These are phyloP conservation scores for Leishmania arabica DNA, from an alignment of 208 protist genomes.

Conservation along the genomic window DNA sequence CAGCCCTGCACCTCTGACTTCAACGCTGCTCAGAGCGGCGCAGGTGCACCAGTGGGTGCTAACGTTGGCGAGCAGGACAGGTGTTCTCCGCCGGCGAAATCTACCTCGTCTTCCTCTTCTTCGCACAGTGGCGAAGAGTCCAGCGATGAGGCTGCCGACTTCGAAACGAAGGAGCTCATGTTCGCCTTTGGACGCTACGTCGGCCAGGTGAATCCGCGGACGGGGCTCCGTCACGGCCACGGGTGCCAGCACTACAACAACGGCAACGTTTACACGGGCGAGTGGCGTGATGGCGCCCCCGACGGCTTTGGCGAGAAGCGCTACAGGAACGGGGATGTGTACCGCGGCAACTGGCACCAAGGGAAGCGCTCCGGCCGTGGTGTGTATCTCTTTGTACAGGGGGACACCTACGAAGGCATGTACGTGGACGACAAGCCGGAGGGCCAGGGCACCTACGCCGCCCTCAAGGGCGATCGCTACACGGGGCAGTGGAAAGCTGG, in stretches of 20 bases:
- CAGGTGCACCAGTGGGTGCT: background rate
- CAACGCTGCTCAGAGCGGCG: background rate
- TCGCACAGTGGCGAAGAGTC: slow-evolving; percentile 10
- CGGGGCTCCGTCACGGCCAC: slow-evolving; percentile 57
- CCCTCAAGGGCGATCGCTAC: slow-evolving; percentile 67
- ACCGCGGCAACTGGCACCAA: slow-evolving; percentile 66
- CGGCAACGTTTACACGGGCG: slow-evolving; percentile 80
- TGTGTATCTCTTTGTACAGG: slow-evolving; percentile 55
- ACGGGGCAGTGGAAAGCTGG: slow-evolving; percentile 58
- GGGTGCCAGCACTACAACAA: slow-evolving; percentile 66
- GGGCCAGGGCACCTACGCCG: slow-evolving; percentile 69
- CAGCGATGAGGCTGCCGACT: slow-evolving; percentile 8
- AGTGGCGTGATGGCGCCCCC: slow-evolving; percentile 63
- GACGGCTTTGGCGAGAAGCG: slow-evolving; percentile 74
- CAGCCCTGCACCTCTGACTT: background rate
- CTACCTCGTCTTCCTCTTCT: background rate
- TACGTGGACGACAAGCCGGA: slow-evolving; percentile 65
- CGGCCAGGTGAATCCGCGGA: slow-evolving; percentile 53
- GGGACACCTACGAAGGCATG: slow-evolving; percentile 77
- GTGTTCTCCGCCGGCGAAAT: background rate
- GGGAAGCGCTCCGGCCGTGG: slow-evolving; percentile 68
- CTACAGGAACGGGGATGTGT: slow-evolving; percentile 79
- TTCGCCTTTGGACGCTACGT: slow-evolving; percentile 71
- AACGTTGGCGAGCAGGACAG: background rate
- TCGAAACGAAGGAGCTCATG: slow-evolving; percentile 33